A percentile compares a stretch with the other conserved stretches of the same genome.
Conservation (phyloP, 2,329 filamentous ascomycete species). For the Beauveria australis region DNA sequence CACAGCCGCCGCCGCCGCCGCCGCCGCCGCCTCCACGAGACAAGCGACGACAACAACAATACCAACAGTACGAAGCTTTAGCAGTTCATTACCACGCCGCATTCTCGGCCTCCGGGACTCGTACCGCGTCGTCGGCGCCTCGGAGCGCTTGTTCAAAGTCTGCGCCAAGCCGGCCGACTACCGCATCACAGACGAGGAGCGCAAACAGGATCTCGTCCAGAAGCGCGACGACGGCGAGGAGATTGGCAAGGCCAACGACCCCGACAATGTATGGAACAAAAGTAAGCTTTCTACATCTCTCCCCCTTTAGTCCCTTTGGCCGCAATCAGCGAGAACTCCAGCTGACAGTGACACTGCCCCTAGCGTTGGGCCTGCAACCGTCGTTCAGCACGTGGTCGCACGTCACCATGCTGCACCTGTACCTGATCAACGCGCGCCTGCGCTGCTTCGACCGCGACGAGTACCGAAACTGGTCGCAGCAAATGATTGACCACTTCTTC, state of each 20-base stretch:
- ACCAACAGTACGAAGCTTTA: slow-evolving; percentile 25
- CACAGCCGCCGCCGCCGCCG: slow-evolving; percentile 1
- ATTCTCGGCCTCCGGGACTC: slow-evolving; percentile 31
- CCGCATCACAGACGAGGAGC: slow-evolving; percentile 57
- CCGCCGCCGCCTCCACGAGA: slow-evolving; percentile 4
- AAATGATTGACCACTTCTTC: slow-evolving; percentile 93
- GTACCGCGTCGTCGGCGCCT: slow-evolving; percentile 73
- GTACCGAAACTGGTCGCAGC: slow-evolving; percentile 73
- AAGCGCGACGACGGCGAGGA: slow-evolving; percentile 75
- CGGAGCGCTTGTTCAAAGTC: slow-evolving; percentile 68
- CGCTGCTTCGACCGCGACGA: slow-evolving; percentile 65
- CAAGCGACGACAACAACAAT: neutral
- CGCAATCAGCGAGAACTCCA: neutral
- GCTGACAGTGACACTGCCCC: neutral
- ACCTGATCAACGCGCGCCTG: slow-evolving; percentile 75
- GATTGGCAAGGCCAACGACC: slow-evolving; percentile 45
- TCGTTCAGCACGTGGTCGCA: slow-evolving; percentile 97
- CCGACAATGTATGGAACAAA: slow-evolving; percentile 58
- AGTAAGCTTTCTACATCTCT: slow-evolving; percentile 37
- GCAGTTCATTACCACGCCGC: slow-evolving; percentile 24
- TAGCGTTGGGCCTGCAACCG: slow-evolving; percentile 69
- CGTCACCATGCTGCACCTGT: slow-evolving; percentile 93
- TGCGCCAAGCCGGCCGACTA: slow-evolving; percentile 71
- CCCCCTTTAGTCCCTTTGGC: neutral
- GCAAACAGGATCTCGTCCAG: slow-evolving; percentile 58